Conservation (phyloP, 345 rosid genomes). For the Schrenkiella parvula region DNA sequence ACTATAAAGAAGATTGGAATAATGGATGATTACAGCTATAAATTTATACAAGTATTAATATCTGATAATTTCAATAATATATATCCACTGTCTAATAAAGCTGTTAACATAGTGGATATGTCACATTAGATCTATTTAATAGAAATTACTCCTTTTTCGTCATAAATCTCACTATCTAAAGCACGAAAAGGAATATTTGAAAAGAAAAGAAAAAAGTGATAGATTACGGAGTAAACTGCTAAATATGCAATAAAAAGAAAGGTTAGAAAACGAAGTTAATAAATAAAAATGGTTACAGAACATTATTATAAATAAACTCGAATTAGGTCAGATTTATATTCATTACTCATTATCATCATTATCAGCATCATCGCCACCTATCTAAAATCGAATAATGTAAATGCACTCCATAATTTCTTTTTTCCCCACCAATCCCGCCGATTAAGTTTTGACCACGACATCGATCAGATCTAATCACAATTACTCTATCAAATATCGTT, state of each 20-base stretch:
- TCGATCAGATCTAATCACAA: constrained; percentile 29
- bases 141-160: not conserved
- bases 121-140: not conserved
- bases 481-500: not conserved
- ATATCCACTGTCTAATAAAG: not conserved
- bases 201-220: not conserved
- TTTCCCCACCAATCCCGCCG: constrained; percentile 26
- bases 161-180: not conserved
- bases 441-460: constrained; percentile 28
- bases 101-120: not conserved
- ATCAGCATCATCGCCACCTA: constrained; percentile 17
- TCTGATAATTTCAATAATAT: too few relatives aligned
- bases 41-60: not conserved
- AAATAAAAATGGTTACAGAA: not conserved
- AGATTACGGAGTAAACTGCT: not conserved
- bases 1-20: not conserved
- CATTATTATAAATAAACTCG: not conserved
- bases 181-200: not conserved
- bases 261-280: constrained; percentile 3
- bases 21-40: not conserved
- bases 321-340: constrained; percentile 23
- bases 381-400: constrained; percentile 19
- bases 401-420: constrained; percentile 1
- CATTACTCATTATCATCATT: constrained; percentile 4
- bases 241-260: not conserved